Base-by-base conservation (phyloP, 192 early-diverging fungal species). In the Coemansia aciculifera region DNA sequence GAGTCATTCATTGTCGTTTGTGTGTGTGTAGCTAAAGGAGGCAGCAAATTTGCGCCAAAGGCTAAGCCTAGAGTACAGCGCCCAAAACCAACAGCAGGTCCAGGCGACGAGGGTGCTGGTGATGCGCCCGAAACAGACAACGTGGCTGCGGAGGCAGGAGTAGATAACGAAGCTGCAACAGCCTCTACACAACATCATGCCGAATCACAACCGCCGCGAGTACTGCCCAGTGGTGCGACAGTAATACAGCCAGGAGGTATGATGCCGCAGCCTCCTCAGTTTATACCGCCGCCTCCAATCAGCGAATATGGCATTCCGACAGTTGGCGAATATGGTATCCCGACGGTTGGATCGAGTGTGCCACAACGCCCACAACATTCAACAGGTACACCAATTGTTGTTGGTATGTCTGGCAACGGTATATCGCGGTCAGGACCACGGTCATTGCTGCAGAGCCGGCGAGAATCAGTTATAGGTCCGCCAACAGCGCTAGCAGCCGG, bases 21-120 rank as follows among this genome's bases (percentile, higher is more conserved):
- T 57, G 23, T 34, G 5, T 42, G 31, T 67, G 64, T 73, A 73
- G 72, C 72, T 10, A 79, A 79, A 37, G 77, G 77, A 42, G 44
- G 49, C 42, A 64, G 56, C 62, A 79, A 79, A 32, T 79, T 79
- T 59, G 64, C 72, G 46, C 78, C 78, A 51, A 79, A 79, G 59
- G 69, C 69, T 6, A 79, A 71, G 43, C 78, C 78, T 5, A 66
- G 78, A 23, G 42, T 40, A 4, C 54, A 65, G 39, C 66, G 70
- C 27, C 21, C 39, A 36, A 66, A 29, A 46, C 63, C 70, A 15
- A 38, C 54, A 46, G 62, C 46, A 9, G 60, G 21, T 8, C 31
- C 31, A 4, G 29, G 5, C 17, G 13, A 5, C 15, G 54, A 38
- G 51, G 17, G 34, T 49, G 42, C 10, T n/a, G 46, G 48, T 21